These are phyloP conservation scores for Cladosporium sp. DNA, from an alignment of 2,329 filamentous ascomycete genomes.

Conservation along the genomic window DNA sequence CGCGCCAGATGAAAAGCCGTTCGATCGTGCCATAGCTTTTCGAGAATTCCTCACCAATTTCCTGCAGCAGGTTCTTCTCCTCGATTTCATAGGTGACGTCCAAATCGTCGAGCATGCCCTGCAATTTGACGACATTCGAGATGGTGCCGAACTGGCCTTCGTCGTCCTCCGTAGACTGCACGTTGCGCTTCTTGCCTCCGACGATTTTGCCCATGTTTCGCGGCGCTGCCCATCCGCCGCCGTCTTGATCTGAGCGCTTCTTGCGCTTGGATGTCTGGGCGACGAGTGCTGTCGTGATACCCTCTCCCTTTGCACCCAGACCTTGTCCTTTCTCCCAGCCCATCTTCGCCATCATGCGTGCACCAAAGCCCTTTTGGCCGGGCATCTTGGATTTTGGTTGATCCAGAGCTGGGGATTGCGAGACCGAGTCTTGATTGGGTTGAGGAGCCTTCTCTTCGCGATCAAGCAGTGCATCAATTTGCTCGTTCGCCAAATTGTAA, in stretches of 20 bases:
- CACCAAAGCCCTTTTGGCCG: constrained; percentile 78
- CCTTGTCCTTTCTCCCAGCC: constrained; percentile 88
- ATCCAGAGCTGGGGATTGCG: constrained; percentile 25
- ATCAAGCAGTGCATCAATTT: constrained; percentile 49
- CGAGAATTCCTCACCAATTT: constrained; percentile 91
- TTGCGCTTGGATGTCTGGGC: constrained; percentile 84
- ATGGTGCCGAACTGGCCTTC: constrained; percentile 48
- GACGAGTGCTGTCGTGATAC: constrained; percentile 78
- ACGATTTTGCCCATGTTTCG: constrained; percentile 72
- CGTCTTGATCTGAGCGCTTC: constrained; percentile 72
- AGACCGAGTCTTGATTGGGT: not conserved
- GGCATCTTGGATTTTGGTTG: constrained; percentile 61
- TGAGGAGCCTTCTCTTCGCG: constrained; percentile 36
- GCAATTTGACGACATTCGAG: constrained; percentile 77
- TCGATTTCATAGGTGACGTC: constrained; percentile 75
- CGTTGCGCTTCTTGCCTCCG: constrained; percentile 61
- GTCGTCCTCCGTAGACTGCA: constrained; percentile 29
- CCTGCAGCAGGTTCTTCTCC: constrained; percentile 69
- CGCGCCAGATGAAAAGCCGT: constrained; percentile 53
- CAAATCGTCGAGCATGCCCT: constrained; percentile 83
- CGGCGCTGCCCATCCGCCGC: constrained; percentile 70
- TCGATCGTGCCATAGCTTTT: constrained; percentile 56
- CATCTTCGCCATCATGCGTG: constrained; percentile 87
- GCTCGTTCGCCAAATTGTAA: constrained; percentile 53
- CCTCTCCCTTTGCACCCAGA: constrained; percentile 74